Base-by-base conservation (phyloP, 1,284 basidiomycete genomes). In the Gomphus bonarii region DNA sequence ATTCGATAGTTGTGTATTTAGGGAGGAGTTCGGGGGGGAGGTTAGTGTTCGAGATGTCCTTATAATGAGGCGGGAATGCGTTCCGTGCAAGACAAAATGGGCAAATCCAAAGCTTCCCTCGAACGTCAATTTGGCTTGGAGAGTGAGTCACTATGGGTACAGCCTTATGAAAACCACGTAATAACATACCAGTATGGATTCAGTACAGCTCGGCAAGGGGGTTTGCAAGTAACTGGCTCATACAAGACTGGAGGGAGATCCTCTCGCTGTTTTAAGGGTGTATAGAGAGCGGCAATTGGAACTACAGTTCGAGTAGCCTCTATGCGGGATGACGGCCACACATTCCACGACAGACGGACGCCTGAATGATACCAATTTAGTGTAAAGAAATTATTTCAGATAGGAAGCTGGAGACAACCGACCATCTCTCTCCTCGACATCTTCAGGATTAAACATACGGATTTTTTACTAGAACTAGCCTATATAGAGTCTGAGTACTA, bases 1-100 rank as follows among this genome's bases (percentile, higher is more conserved):
- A 98, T 75, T 99, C 95, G 74, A 99, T 97, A 16, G 95, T 99
- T 49, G 95, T 98, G 79, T 98, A 98, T 74, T 97, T 97, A 67
- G 95, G 95, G 47, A 97, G 72, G 30, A 99, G 80, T 72, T 99
- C 95, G 20, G 94, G 89, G 48, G 95, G 95, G 25, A 98, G 80
- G 72, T 98, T 98, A 62, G 91, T 95, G 73, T 89, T 91, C 60
- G 93, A 94, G 65, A 99, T 97, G 71, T 99, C 95, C 75, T 97
- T 97, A 80, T 99, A 99, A 72, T 99, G 95, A 0, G 94, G 92
- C 8, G 95, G 95, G 75, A 99, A 98, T 1, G 95, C 86, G 70
- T 98, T 99, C 61, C 95, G 86, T 55, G 91, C 88, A 58, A 98
- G 78, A 74, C 95, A 99, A 77, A 99, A 99, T 3, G 95, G 95